A percentile compares a stretch with the other conserved stretches of the same genome.
Evolutionary conservation across 192 early-diverging fungal species (phyloP).

Genomic region (Pilobolus umbonatus): DNA sequence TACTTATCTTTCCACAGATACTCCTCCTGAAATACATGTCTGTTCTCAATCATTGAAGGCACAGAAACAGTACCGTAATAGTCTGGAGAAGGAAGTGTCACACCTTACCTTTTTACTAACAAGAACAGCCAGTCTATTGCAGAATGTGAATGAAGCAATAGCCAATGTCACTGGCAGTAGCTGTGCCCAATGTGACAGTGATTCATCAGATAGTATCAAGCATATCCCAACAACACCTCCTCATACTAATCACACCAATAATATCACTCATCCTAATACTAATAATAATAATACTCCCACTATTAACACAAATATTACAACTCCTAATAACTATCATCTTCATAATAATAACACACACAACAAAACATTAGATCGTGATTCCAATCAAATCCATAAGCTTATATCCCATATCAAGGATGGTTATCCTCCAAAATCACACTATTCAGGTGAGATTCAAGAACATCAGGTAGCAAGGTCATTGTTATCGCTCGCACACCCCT

Average conservation of each 20-base stretch:
- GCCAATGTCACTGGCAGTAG: conserved; percentile 16
- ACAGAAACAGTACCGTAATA: conserved; percentile 43
- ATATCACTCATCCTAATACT: background rate
- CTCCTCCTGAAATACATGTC: background rate
- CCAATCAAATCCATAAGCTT: too few relatives aligned
- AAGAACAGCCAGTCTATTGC: conserved; percentile 41
- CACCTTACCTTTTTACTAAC: conserved; percentile 43
- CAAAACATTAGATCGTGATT: too few relatives aligned
- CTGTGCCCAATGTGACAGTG: background rate
- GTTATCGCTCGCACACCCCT: conserved; percentile 17
- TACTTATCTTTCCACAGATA: background rate
- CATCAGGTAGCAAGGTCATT: conserved; percentile 24
- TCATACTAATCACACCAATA: background rate
- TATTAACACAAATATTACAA: too few relatives aligned
- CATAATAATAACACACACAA: too few relatives aligned
- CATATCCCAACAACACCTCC: background rate
- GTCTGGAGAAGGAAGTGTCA: conserved; percentile 47
- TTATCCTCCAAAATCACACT: too few relatives aligned
- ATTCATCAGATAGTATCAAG: background rate
- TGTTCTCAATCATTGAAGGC: conserved; percentile 30
- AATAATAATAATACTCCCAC: background rate
- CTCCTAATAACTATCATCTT: too few relatives aligned
- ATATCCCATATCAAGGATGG: too few relatives aligned
- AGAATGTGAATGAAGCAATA: conserved; percentile 43
- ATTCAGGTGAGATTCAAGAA: too few relatives aligned